Base-by-base conservation (phyloP, 208 protist species). In the Trypanosoma grayi region DNA sequence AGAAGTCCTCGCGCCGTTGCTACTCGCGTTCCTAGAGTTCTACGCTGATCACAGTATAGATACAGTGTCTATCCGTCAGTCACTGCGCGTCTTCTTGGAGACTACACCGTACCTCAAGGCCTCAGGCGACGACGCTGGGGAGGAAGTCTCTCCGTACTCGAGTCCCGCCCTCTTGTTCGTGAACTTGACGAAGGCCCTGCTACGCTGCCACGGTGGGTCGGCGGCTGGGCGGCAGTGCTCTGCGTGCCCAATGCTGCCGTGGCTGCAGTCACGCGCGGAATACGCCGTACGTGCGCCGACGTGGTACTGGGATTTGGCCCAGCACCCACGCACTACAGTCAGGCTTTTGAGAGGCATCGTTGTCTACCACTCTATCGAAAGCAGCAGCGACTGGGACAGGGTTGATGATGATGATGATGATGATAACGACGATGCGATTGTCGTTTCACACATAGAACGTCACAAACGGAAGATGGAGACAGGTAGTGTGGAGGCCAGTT, bases 21-120 rank as follows among this genome's bases (percentile, higher is more conserved):
- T 83, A 14, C 64, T 74, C 44, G 53, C 69, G 1, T 77, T 67
- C 50, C 57, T 79, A 13, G 16, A 28, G 20, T 74, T 63, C 51
- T 76, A 83, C 48, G 13, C 69, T 6, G 60, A 77, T 46, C 37
- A 54, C 1, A 48, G 62, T 7, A 67, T 66, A 48, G 73, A 73
- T 9, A 37, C 31, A 16, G 31, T 31, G 7, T 31, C 53, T 33
- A 44, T 79, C 8, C 60, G 51, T 14, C 56, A 47, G 16, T 57
- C 74, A 27, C 34, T 76, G 28, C 27, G 56, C 1, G 55, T 64
- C n/a, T 55, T 75, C n/a, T 56, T 79, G 24, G 51, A 67, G 20
- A 41, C 46, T 16, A 70, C 50, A 9, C 58, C 62, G 7, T 61
- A 58, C 47, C 55, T 56, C 50, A 65, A n/a, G 27, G 61, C 44